Evolutionary conservation across 2,329 filamentous ascomycete species (phyloP), one percentile per base, ranked within the genome.

Genomic region (Epichloe festucae): DNA sequence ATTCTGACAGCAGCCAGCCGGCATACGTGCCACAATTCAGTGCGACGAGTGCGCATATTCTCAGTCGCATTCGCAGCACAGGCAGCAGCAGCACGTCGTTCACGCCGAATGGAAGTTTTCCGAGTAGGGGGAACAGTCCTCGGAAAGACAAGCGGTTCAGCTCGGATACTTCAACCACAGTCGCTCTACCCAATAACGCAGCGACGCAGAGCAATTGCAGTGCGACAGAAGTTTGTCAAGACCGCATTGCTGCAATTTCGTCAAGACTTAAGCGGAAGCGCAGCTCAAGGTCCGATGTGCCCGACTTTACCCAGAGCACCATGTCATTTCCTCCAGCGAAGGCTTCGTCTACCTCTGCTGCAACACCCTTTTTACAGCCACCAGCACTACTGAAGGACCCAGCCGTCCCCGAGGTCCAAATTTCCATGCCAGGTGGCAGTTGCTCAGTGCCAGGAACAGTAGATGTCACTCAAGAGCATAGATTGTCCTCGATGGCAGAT

Each of bases 241-340:
- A 52, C 15, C 42, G 36, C 19, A 31, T 41, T 21, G 49, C 36
- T 21, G 17, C 41, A 12, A 10, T 47, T 38, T 23, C 50, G 10
- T 52, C 46, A 5, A 43, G 21, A 4, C 23, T 57, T 14, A 68
- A 69, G 54, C 58, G 65, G 38, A 68, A 68, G 54, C 59, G 61
- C 52, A 56, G 57, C 12, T 23, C 54, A 2, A 47, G 51, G 15
- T 49, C 27, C 2, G 53, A 54, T 14, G 52, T 46, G 2, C 53
- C 62, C 4, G 64, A 69, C 44, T 68, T 69, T 42, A 58, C 57
- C 3, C 64, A 64, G 51, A 60, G 54, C 55, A 67, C 67, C 5
- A 60, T 68, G 17, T 48, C 58, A 0, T 64, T 66, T 36, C 59
- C 61, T 1, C 53, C 58, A 45, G 52, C 57, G 3, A 34, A 39